Percentiles rank a stretch among this genome's conserved stretches.
Evolutionary conservation across 306 rosid genomes (phyloP).

Genomic region (Oxytropis ochrocephala): DNA sequence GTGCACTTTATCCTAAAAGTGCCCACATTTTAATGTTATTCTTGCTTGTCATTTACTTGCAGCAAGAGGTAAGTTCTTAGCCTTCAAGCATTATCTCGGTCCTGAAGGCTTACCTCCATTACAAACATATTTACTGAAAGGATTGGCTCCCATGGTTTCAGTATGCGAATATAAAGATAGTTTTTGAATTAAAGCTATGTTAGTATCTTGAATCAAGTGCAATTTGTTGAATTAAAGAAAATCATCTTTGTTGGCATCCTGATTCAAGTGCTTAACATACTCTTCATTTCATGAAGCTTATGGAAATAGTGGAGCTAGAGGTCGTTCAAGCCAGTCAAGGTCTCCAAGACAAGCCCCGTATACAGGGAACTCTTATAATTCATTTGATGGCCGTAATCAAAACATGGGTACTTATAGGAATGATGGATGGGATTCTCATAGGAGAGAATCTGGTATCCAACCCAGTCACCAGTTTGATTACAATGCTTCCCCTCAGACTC

Average conservation of each 20-base stretch:
- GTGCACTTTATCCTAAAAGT: slow-evolving; percentile 12
- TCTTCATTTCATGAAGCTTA: slow-evolving; percentile 97
- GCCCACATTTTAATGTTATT: slow-evolving; percentile 38
- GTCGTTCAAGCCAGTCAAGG: slow-evolving; percentile 79
- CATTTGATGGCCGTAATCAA: slow-evolving; percentile 63
- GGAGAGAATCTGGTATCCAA: slow-evolving; percentile 70
- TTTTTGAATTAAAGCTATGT: slow-evolving; percentile 64
- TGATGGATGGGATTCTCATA: slow-evolving; percentile 76
- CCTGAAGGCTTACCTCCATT: slow-evolving; percentile 65
- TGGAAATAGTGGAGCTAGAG: slow-evolving; percentile 82
- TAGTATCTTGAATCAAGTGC: slow-evolving; percentile 66
- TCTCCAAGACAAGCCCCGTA: slow-evolving; percentile 77
- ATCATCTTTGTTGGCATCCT: slow-evolving; percentile 60
- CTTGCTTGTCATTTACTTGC: slow-evolving; percentile 71
- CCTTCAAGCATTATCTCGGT: slow-evolving; percentile 69
- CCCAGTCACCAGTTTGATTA: slow-evolving; percentile 59
- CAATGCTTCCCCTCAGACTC: slow-evolving; percentile 44
- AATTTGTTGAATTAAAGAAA: slow-evolving; percentile 66
- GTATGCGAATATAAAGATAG: slow-evolving; percentile 55
- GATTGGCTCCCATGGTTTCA: slow-evolving; percentile 69
- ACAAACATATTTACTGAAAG: slow-evolving; percentile 51
- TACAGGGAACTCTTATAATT: slow-evolving; percentile 54
- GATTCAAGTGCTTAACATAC: slow-evolving; percentile 65
- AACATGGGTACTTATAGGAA: slow-evolving; percentile 53
- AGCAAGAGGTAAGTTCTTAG: slow-evolving; percentile 97